Evolutionary conservation across 2,329 filamentous ascomycete species (phyloP).

Genomic region (Trichoderma asperellum): DNA sequence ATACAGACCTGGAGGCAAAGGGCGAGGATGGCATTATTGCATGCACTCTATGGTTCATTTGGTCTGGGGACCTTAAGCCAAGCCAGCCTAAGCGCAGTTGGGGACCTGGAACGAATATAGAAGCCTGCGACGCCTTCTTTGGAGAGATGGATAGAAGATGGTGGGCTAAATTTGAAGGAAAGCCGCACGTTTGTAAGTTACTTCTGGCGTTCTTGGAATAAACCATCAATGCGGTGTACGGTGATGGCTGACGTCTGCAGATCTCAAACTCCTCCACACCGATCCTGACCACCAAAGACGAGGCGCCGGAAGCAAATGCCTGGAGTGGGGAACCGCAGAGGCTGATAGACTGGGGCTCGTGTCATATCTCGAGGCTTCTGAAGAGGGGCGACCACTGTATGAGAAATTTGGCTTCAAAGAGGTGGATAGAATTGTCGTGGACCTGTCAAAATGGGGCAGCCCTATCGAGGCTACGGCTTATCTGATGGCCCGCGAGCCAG

Average conservation of each 20-base stretch:
- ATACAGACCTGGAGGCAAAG: constrained; percentile 38
- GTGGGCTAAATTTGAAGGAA: constrained; percentile 39
- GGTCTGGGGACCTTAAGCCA: constrained; percentile 31
- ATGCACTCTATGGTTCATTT: constrained; percentile 45
- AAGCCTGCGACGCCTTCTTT: constrained; percentile 42
- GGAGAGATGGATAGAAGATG: constrained; percentile 40
- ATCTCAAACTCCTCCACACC: constrained; percentile 46
- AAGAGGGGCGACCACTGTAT: constrained; percentile 41
- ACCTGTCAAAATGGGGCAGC: constrained; percentile 40
- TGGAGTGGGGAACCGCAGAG: constrained; percentile 43
- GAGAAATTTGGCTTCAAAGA: constrained; percentile 43
- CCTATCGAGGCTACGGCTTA: constrained; percentile 31
- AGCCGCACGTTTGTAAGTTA: constrained; percentile 43
- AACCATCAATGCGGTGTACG: background rate
- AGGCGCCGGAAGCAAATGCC: constrained; percentile 42
- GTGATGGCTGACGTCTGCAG: constrained; percentile 31
- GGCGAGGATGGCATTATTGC: constrained; percentile 39
- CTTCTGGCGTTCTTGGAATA: background rate
- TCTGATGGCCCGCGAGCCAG: constrained; percentile 36
- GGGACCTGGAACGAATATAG: constrained; percentile 40
- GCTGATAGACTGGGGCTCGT: constrained; percentile 44
- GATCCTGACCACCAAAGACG: constrained; percentile 44
- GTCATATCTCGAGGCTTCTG: constrained; percentile 44
- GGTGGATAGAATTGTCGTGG: constrained; percentile 35
- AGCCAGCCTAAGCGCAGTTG: constrained; percentile 35